Base-by-base conservation (phyloP, 345 rosid species). In the Acer negundo region DNA sequence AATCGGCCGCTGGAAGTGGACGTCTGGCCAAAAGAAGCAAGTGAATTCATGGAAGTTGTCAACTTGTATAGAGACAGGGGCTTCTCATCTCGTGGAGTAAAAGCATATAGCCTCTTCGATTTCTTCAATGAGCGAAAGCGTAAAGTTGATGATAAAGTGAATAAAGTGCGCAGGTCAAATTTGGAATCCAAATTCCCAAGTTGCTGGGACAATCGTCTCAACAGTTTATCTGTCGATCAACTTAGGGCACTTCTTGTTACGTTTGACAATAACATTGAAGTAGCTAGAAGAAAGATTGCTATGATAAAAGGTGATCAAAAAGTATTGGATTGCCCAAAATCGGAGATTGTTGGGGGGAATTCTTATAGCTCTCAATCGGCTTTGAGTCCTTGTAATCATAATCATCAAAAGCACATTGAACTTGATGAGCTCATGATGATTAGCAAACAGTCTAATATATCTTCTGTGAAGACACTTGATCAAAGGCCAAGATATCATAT, bases 1-100 rank as follows among this genome's bases (percentile, higher is more conserved):
- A 55, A 69, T 22, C 49, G 75, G 35, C 74, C 71, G 59, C 51
- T 10, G 26, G 78, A 72, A 24, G 79, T 80, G 0, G 89, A 82
- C 20, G 26, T 78, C 24, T 86, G 85, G 85, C 87, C 89, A 0
- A 47, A 15, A 24, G 75, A 83, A 3, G 73, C 58, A 20, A 62
- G 22, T 20, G 81, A 78, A 44, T 80, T 84, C 61, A 26, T 76
- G 58, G 53, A 77, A 53, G 82, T 83, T 58, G 74, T 86, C 24
- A 73, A 69, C 46, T 77, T 81, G 75, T 83, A 81, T 64, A 79
- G 53, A 62, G 79, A 79, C 75, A 75, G n/a, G 68, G 26, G 20
- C 3, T 67, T 4, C 75, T 82, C 10, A 26, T 77, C 56, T 12
- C 80, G 80, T 23, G 75, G 17, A 6, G 38, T 16, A 7, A 86